Evolutionary conservation across 352 stramenopile genomes (phyloP), one percentile per base, ranked within the genome.

Genomic region (Phytophthora pinifolia): DNA sequence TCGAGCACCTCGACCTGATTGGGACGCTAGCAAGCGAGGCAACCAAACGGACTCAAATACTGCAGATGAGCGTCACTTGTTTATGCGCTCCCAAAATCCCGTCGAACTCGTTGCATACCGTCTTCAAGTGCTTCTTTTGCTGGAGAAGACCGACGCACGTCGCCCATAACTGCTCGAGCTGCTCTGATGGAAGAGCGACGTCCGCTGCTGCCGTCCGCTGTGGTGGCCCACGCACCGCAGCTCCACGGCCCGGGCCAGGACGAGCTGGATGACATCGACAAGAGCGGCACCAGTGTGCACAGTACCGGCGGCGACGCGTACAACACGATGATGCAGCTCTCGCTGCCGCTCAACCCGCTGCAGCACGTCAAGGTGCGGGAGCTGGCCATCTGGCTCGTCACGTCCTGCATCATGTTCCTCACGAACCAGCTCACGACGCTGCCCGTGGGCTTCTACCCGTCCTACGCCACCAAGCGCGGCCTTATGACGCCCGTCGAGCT

Each of bases 361-460:
- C 75, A 74, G 30, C 48, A 75, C 25, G 63, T 64, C 30, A 71
- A 59, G 12, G 62, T 75, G 36, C 79, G 79, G 20, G 56, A 66
- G 22, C 54, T 75, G 15, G 51, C 74, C 18, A 74, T 88, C 43
- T 88, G 75, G 62, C 44, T 80, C 37, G 48, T 71, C 32, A 73
- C 72, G 7, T 79, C 74, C 15, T 57, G 49, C 45, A 72, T 88
- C 31, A 57, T 90, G 27, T 88, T 90, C 59, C 71, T 88, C 17
- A 76, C 74, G 9, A 90, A 90, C 56, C 79, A 88, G 45, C 75
- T 90, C 52, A 87, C 77, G 34, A 87, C 76, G 54, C 67, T 90
- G 9, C 71, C 77, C 15, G 79, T 90, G n/a, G 79, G 79, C 22
- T 90, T 90, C 66, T 88, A 86, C 61, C 79, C 79, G 27, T 56